A percentile compares a stretch with the other conserved stretches of the same genome.
Conservation (phyloP, 2,329 filamentous ascomycete species). For the Phialophora verrucosa region DNA sequence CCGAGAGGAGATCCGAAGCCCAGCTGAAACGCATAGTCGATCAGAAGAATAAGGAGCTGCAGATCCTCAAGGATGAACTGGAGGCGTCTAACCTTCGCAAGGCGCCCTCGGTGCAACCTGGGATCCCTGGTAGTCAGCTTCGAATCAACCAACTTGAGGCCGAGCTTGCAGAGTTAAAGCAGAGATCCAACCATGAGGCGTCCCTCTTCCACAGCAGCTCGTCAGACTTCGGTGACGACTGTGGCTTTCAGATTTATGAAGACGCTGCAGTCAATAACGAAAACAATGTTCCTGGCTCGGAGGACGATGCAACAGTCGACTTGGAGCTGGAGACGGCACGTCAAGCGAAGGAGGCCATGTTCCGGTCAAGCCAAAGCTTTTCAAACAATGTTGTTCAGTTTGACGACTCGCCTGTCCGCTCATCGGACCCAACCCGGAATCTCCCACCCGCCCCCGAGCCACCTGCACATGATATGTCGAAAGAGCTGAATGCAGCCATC, state of each 20-base stretch:
- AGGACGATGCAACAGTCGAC: constrained; percentile 43
- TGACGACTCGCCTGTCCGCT: constrained; percentile 36
- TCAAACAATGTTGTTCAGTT: constrained; percentile 34
- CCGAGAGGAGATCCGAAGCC: constrained; percentile 45
- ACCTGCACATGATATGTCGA: constrained; percentile 47
- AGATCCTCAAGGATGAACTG: constrained; percentile 40
- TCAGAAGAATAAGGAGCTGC: constrained; percentile 43
- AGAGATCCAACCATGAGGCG: constrained; percentile 34
- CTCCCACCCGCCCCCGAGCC: constrained; percentile 47
- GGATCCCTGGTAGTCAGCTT: constrained; percentile 28
- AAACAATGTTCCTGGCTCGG: constrained; percentile 35
- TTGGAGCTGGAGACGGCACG: constrained; percentile 49
- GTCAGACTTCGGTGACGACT: constrained; percentile 23
- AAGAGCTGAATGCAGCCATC: constrained; percentile 46
- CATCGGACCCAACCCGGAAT: constrained; percentile 36
- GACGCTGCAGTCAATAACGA: constrained; percentile 36
- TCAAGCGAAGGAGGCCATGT: constrained; percentile 49
- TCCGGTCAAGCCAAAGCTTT: constrained; percentile 43
- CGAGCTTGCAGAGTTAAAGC: constrained; percentile 39
- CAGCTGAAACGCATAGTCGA: constrained; percentile 40
- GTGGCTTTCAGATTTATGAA: constrained; percentile 38
- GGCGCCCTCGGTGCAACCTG: constrained; percentile 7
- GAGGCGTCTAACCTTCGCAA: constrained; percentile 32
- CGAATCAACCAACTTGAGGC: constrained; percentile 40
- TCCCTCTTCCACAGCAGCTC: constrained; percentile 3